Evolutionary conservation across 1,284 basidiomycete genomes (phyloP), one percentile per base, ranked within the genome.

Genomic region (Ustilago cynodontis): DNA sequence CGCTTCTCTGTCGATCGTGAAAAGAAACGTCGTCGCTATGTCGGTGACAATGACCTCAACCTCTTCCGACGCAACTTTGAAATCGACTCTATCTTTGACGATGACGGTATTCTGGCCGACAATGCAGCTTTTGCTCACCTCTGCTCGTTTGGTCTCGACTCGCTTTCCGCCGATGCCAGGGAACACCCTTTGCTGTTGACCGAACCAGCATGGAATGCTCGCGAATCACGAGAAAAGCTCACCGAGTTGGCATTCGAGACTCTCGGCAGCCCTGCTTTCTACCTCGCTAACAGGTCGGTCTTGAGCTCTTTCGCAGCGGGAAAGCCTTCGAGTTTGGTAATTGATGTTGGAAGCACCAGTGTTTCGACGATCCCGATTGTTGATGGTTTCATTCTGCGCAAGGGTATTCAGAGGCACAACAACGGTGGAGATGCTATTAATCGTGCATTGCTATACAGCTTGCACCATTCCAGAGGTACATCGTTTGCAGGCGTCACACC

Each of bases 201-300:
- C 1, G 97, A 99, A 86, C 93, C 95, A 1, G 92, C 95, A 5
- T 99, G 96, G 95, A 98, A 98, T 85, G 93, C 94, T 0, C 88
- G 91, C 31, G 91, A 91, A 22, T 94, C 95, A 82, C 89, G 96
- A 54, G 95, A 98, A 87, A 90, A 91, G 56, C 93, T 98, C 91
- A 93, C 94, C 14, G 94, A 99, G 87, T 92, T 99, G 65, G 94
- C 96, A 88, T 99, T 99, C 84, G 97, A 99, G 87, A 92, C 95
- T 71, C 95, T 98, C 81, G 89, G 93, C 58, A 93, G 92, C 9
- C 97, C 97, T 2, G 97, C 96, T 1, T 95, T 97, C 87, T 99
- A 99, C 86, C 93, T 98, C 58, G 95, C 96, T 35, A 98, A 98
- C 85, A 92, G 93, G 26, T 93, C 93, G n/a, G 96, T 99, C 16